Conservation (phyloP, 1,139 yeast genomes). For the Saccharomyces hybrid region DNA sequence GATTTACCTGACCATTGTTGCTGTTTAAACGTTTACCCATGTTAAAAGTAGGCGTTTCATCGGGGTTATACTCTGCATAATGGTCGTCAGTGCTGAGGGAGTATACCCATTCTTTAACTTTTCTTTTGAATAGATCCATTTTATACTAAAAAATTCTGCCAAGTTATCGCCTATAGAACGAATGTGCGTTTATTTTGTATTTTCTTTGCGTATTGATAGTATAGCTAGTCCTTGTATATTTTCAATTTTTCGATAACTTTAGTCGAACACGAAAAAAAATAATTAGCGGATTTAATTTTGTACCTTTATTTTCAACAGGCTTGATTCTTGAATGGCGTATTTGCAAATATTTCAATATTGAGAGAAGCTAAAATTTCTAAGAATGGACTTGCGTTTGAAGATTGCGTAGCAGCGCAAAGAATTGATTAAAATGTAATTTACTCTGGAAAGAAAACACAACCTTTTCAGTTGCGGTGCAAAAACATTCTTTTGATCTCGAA, state of each 20-base stretch:
- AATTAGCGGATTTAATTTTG: background rate
- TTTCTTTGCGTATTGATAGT: background rate
- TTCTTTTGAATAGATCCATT: conserved; percentile 34
- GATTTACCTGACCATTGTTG: conserved; percentile 5
- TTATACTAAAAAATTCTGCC: background rate
- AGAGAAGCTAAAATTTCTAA: background rate
- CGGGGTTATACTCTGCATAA: conserved; percentile 57
- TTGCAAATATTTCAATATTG: background rate
- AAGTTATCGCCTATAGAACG: background rate
- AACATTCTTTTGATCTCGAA: background rate
- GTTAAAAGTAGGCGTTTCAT: conserved; percentile 26
- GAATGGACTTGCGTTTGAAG: background rate
- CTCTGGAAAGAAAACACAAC: background rate
- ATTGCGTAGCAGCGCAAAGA: background rate
- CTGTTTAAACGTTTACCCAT: conserved; percentile 17
- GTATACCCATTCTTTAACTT: conserved; percentile 50
- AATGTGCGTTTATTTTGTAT: background rate
- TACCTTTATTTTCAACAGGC: background rate
- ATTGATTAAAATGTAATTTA: background rate
- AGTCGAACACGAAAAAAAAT: background rate
- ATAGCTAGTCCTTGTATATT: background rate
- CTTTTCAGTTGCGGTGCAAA: background rate
- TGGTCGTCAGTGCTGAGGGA: conserved; percentile 58
- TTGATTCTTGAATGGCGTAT: background rate
- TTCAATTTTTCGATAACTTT: background rate